These are phyloP conservation scores for Picochlorum sp. DNA, from an alignment of 139 green algal genomes.

Conservation along the genomic window DNA sequence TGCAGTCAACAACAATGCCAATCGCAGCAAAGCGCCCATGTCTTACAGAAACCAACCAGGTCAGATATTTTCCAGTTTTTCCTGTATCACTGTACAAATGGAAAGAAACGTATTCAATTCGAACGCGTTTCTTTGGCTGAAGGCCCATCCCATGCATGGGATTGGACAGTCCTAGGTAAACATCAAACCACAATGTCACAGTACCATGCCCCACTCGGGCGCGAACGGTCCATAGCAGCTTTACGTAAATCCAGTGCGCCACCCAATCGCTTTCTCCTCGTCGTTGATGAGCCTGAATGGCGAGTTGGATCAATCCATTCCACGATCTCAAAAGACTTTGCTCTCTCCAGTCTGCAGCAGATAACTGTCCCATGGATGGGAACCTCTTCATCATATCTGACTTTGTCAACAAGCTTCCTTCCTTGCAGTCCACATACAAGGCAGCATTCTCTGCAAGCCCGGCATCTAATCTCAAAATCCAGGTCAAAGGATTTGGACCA, in stretches of 20 bases:
- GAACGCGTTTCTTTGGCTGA: too few relatives aligned
- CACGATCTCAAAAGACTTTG: neutral
- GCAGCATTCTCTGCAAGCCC: neutral
- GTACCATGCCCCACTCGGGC: constrained; percentile 37
- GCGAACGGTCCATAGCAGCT: constrained; percentile 53
- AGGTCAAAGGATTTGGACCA: neutral
- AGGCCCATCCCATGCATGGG: too few relatives aligned
- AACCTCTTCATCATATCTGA: constrained; percentile 8
- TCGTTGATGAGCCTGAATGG: constrained; percentile 47
- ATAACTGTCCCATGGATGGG: constrained; percentile 4
- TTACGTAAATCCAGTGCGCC: constrained; percentile 58
- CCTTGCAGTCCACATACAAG: constrained; percentile 16
- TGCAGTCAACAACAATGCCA: too few relatives aligned
- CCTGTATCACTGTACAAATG: too few relatives aligned
- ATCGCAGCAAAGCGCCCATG: too few relatives aligned
- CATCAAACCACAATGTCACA: neutral
- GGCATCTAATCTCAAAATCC: neutral
- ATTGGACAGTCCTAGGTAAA: too few relatives aligned
- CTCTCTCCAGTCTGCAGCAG: constrained; percentile 35
- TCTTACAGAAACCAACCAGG: too few relatives aligned
- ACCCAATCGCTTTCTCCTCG: constrained; percentile 63
- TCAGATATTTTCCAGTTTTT: too few relatives aligned
- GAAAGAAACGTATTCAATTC: too few relatives aligned
- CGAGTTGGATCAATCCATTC: neutral
- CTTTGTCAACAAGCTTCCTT: constrained; percentile 17